Evolutionary conservation across 352 stramenopile genomes (phyloP).

Genomic region (Nothophytophthora sp.): DNA sequence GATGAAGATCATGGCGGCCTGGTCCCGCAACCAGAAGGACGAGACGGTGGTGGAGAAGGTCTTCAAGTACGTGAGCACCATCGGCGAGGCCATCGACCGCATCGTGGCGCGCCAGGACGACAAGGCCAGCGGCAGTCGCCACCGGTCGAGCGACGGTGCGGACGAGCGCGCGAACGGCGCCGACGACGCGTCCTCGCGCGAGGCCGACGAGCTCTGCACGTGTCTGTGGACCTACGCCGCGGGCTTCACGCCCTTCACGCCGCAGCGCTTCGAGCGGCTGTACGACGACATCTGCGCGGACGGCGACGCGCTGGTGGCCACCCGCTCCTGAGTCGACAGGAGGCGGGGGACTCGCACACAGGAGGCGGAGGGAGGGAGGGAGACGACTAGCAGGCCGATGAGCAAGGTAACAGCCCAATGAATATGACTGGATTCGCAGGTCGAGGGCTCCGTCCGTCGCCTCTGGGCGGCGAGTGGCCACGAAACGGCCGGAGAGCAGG

Average conservation of each 20-base stretch:
- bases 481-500: constrained; percentile 10
- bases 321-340: constrained; percentile 17
- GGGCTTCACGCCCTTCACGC: constrained; percentile 72
- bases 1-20: constrained; percentile 84
- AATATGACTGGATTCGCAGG: too few species aligned
- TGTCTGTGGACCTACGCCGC: constrained; percentile 83
- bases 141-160: constrained; percentile 8
- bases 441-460: too few species aligned
- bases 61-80: constrained; percentile 85
- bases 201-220: constrained; percentile 79
- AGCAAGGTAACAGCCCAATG: too few species aligned
- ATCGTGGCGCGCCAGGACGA: constrained; percentile 57
- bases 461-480: too few species aligned
- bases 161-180: neutral
- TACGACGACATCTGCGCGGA: constrained; percentile 88
- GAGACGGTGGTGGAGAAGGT: constrained; percentile 88
- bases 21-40: constrained; percentile 81
- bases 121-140: constrained; percentile 8
- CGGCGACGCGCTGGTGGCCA: constrained; percentile 41
- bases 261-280: constrained; percentile 77
- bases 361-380: neutral
- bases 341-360: neutral
- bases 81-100: constrained; percentile 79
- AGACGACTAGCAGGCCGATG: neutral
- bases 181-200: constrained; percentile 11